Evolutionary conservation across 2,329 filamentous ascomycete species (phyloP).

Genomic region (Aspergillus tamarii): DNA sequence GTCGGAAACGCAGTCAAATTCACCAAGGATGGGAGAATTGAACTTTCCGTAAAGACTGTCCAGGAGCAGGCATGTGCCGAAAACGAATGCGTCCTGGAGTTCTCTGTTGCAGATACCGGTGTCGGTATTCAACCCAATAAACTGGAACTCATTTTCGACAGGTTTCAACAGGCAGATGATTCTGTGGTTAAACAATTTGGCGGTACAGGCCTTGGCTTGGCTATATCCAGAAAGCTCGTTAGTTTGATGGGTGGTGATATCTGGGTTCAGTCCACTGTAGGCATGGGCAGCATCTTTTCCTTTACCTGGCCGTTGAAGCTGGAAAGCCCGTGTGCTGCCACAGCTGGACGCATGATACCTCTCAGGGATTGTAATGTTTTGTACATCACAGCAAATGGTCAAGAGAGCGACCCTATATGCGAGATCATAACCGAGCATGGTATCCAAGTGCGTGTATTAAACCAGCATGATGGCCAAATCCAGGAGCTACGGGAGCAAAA

Average conservation of each 20-base stretch:
- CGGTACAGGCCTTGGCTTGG: conserved; percentile 86
- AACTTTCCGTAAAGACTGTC: conserved; percentile 52
- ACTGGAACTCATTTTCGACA: conserved; percentile 93
- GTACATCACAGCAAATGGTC: not conserved
- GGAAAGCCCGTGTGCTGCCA: not conserved
- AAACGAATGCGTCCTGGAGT: not conserved
- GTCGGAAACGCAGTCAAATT: conserved; percentile 98
- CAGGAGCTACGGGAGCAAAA: not conserved
- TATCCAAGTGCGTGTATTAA: not conserved
- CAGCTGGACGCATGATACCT: not conserved
- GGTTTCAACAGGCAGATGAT: conserved; percentile 94
- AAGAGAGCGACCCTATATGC: not conserved
- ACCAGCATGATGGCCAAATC: not conserved
- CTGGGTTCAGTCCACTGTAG: conserved; percentile 88
- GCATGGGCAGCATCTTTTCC: conserved; percentile 86
- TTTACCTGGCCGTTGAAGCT: conserved; percentile 83
- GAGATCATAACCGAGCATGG: not conserved
- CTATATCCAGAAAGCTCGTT: conserved; percentile 91
- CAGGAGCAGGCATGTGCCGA: not conserved
- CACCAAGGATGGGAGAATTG: conserved; percentile 90
- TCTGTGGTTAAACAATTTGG: conserved; percentile 94
- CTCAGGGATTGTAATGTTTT: not conserved
- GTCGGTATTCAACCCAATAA: conserved; percentile 94
- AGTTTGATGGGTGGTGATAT: conserved; percentile 93
- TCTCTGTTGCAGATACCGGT: conserved; percentile 69